Base-by-base conservation (phyloP, 1,284 basidiomycete genomes). In the Cutaneotrichosporon spelunceum region DNA sequence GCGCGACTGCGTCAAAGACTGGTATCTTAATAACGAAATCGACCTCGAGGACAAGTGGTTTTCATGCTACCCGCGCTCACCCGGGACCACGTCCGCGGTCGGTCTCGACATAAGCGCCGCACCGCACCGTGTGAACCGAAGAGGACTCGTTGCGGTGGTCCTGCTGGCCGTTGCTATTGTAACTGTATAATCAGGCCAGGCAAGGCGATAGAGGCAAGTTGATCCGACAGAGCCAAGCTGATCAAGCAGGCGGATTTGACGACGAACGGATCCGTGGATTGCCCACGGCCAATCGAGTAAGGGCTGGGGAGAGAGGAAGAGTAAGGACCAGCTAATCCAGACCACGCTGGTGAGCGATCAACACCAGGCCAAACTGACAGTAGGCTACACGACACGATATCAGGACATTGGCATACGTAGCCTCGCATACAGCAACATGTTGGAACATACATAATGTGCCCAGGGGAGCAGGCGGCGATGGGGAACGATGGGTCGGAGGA, bases 1-100 rank as follows among this genome's bases (percentile, higher is more conserved):
- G 48, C 48, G 48, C 26, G 48, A 50, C 48, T 50, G 48, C 27
- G 48, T 50, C 27, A 50, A 50, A 27, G 26, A 30, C 48, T 50
- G 48, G 48, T 50, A 50, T 16, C 3, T 50, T 27, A 19, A 50
- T 27, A 50, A 50, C 27, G 19, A 50, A 4, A 27, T 50, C 6
- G 27, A 30, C 48, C 48, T 50, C 19, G 26, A 50, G 27, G 14
- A 27, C 2, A 19, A n/a, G 48, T 50, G 48, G 48, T 50, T 29
- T 27, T 29, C 48, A 16, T 50, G 48, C 27, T 50, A 19, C 26
- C 48, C 48, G 7, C 48, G 48, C 27, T 16, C n/a, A 27, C 2
- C 14, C 27, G 45, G 10, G 10, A 14, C 45, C 11, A 26, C 11
- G 6, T 26, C 45, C 23, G 23, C 45, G 10, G 45, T 47, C 9